Percentiles rank a stretch among this genome's conserved stretches.
These are phyloP conservation scores for Huntiella omanensis DNA, from an alignment of 2,329 filamentous ascomycete species.

Conservation along the genomic window DNA sequence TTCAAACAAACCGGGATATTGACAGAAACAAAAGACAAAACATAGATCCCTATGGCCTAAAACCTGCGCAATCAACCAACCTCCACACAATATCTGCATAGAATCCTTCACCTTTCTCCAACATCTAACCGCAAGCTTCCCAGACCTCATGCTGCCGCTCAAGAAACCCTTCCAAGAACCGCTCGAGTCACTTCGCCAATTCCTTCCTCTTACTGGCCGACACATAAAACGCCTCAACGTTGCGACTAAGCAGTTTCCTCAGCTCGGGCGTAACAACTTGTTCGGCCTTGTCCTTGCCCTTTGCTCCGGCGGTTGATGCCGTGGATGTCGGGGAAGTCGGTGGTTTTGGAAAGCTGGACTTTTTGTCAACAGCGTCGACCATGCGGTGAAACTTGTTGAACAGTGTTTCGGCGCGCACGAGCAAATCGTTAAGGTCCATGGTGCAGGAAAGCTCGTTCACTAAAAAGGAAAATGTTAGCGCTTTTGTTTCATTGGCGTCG, in stretches of 20 bases:
- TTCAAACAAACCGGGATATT: neutral
- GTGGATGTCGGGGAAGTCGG: slow-evolving; percentile 11
- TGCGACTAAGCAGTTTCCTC: slow-evolving; percentile 31
- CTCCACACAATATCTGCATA: neutral
- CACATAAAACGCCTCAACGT: slow-evolving; percentile 23
- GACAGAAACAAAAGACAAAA: neutral
- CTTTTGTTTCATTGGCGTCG: neutral
- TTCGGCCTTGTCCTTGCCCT: slow-evolving; percentile 14
- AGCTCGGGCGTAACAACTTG: slow-evolving; percentile 39
- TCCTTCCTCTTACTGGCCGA: slow-evolving; percentile 14
- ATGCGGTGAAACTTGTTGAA: slow-evolving; percentile 77
- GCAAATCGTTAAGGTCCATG: slow-evolving; percentile 73
- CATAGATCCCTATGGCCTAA: neutral
- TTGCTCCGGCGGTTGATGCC: slow-evolving; percentile 10
- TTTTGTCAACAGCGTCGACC: slow-evolving; percentile 84
- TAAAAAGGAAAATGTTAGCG: slow-evolving; percentile 18
- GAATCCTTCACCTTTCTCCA: too few relatives aligned
- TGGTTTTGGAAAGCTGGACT: slow-evolving; percentile 54
- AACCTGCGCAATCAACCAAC: neutral
- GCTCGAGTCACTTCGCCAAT: slow-evolving; percentile 7
- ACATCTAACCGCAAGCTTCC: neutral
- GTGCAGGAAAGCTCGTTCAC: slow-evolving; percentile 90
- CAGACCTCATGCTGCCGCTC: slow-evolving; percentile 8
- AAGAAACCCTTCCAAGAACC: slow-evolving; percentile 3
- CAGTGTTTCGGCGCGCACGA: slow-evolving; percentile 73